Percentiles rank a stretch among this genome's conserved stretches.
phyloP scores from a whole-genome alignment of 352 stramenopile species.

The Plasmopara halstedii region DNA sequence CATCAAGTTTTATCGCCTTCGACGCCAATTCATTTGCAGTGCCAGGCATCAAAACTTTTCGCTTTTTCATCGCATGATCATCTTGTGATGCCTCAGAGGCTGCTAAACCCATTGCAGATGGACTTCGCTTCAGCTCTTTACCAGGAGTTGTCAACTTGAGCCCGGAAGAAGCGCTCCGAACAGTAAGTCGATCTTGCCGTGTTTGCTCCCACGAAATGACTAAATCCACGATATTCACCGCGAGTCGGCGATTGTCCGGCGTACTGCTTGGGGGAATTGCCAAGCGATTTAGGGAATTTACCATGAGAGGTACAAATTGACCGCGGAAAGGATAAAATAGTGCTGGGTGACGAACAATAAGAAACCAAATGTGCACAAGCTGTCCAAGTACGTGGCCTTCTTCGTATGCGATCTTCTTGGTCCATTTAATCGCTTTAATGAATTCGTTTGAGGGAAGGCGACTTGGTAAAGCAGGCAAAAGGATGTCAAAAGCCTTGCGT shows the following conservation, averaged over 20 bases:
- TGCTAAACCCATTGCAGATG: slow-evolving; percentile 13
- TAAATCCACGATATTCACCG: slow-evolving; percentile 92
- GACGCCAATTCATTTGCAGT: slow-evolving; percentile 6
- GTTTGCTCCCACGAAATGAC: slow-evolving; percentile 94
- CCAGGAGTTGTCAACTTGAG: slow-evolving; percentile 10
- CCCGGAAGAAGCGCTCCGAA: slow-evolving; percentile 10
- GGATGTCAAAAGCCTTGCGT: slow-evolving; percentile 90
- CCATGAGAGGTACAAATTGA: slow-evolving; percentile 95
- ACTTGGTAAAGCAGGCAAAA: slow-evolving; percentile 89
- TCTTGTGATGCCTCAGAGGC: slow-evolving; percentile 4
- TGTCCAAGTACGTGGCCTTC: slow-evolving; percentile 93
- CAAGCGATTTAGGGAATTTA: slow-evolving; percentile 93
- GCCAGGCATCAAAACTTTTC: slow-evolving; percentile 30
- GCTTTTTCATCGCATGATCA: slow-evolving; percentile 34
- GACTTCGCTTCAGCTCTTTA: slow-evolving; percentile 33
- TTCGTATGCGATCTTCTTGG: slow-evolving; percentile 97
- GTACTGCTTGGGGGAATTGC: slow-evolving; percentile 91
- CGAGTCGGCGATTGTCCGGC: slow-evolving; percentile 89
- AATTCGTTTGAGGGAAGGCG: slow-evolving; percentile 90
- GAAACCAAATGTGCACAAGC: slow-evolving; percentile 96
- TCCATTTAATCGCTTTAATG: slow-evolving; percentile 96
- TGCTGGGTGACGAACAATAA: slow-evolving; percentile 91
- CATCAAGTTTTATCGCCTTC: slow-evolving; percentile 14
- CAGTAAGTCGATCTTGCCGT: slow-evolving; percentile 54
- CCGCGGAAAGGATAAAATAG: slow-evolving; percentile 90